Conservation (phyloP, 768 basidiomycete species). For the Leucocoprinus sp. region DNA sequence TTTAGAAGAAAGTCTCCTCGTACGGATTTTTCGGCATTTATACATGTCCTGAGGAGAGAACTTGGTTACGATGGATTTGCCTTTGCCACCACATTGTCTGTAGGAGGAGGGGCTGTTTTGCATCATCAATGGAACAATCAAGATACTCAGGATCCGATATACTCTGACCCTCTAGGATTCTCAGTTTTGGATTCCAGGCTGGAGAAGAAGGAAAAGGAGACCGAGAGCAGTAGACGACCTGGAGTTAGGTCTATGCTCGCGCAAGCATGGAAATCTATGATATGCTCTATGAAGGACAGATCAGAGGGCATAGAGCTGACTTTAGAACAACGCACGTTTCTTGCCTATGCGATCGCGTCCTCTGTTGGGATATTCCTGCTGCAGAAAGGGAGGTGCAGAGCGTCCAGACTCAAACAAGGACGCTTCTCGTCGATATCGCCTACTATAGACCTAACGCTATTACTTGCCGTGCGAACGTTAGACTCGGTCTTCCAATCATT, state of each 20-base stretch:
- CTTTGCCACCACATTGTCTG: slow-evolving; percentile 52
- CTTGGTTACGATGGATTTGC: slow-evolving; percentile 59
- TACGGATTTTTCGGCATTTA: slow-evolving; percentile 20
- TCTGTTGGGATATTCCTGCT: slow-evolving; percentile 48
- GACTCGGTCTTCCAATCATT: slow-evolving; percentile 51
- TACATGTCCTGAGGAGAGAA: slow-evolving; percentile 44
- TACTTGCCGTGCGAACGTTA: slow-evolving; percentile 61
- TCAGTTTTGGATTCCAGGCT: background rate
- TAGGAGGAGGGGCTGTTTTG: slow-evolving; percentile 57
- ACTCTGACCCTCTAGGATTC: background rate
- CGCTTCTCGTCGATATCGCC: slow-evolving; percentile 28
- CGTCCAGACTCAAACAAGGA: slow-evolving; percentile 17
- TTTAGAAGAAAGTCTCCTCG: slow-evolving; percentile 15
- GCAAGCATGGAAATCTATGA: slow-evolving; percentile 1
- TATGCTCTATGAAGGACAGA: slow-evolving; percentile 11
- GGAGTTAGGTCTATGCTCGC: background rate
- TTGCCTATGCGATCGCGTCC: slow-evolving; percentile 51
- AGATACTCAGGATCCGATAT: background rate
- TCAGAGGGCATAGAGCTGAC: slow-evolving; percentile 22
- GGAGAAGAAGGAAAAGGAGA: background rate
- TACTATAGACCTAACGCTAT: slow-evolving; percentile 60
- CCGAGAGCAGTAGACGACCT: background rate
- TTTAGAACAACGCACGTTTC: slow-evolving; percentile 43
- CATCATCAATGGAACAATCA: slow-evolving; percentile 31
- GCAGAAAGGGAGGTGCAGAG: slow-evolving; percentile 37